A percentile compares a stretch with the other conserved stretches of the same genome.
These are phyloP conservation scores for Pelargonium cotyledonis DNA, from an alignment of 441 rosid genomes.

Conservation along the genomic window DNA sequence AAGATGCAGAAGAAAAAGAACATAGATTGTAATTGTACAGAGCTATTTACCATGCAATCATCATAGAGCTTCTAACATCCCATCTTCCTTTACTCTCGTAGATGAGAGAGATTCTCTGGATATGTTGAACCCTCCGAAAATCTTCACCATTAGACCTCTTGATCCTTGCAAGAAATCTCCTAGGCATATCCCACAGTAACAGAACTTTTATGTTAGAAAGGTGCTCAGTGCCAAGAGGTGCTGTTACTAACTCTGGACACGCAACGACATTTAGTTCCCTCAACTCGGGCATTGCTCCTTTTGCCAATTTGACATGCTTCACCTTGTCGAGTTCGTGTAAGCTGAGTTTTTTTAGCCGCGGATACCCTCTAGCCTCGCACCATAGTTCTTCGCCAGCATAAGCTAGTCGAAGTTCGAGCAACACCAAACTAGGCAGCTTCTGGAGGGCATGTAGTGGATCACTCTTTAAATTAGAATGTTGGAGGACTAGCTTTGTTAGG, in stretches of 20 bases:
- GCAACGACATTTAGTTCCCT: not conserved
- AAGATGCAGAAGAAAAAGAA: too few species aligned
- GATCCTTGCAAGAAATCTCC: not conserved
- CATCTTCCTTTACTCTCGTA: slow-evolving; percentile 1
- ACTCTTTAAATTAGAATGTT: not conserved
- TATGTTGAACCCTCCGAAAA: not conserved
- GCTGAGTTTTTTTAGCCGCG: slow-evolving; percentile 8
- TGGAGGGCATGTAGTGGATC: slow-evolving; percentile 16
- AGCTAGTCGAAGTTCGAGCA: slow-evolving; percentile 17
- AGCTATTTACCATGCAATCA: slow-evolving; percentile 20
- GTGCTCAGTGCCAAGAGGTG: not conserved
- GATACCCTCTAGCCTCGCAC: slow-evolving; percentile 15
- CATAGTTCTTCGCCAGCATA: slow-evolving; percentile 13
- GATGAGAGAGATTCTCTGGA: not conserved
- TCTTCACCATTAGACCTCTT: slow-evolving; percentile 1
- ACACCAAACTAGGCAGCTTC: slow-evolving; percentile 14
- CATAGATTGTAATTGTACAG: slow-evolving; percentile 1
- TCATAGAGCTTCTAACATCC: not conserved
- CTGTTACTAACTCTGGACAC: not conserved
- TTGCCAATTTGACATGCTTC: not conserved
- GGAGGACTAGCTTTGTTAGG: slow-evolving; percentile 5
- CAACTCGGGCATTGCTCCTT: slow-evolving; percentile 10
- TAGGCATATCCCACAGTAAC: slow-evolving; percentile 2
- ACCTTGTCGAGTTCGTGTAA: not conserved
- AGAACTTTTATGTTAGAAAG: not conserved